Percentiles rank a stretch among this genome's conserved stretches.
Conservation (phyloP, 2,329 filamentous ascomycete genomes). For the Colletotrichum lindemuthianum region DNA sequence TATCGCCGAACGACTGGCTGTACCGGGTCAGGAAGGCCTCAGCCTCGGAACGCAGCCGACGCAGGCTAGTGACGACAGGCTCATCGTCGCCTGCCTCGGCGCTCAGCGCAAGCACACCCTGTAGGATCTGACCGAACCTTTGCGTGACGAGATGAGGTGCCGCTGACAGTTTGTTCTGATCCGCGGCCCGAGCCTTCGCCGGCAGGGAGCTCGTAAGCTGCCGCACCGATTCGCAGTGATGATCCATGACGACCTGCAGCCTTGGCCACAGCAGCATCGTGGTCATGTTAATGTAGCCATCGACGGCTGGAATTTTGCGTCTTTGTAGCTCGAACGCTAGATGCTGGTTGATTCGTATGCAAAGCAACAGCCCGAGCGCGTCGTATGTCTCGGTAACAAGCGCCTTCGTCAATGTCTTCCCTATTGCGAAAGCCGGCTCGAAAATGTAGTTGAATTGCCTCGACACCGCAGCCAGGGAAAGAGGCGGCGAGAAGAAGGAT, state of each 20-base stretch:
- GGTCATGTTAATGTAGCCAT: slow-evolving; percentile 92
- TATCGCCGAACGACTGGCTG: slow-evolving; percentile 79
- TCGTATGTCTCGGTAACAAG: slow-evolving; percentile 83
- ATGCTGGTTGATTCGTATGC: slow-evolving; percentile 91
- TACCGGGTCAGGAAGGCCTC: slow-evolving; percentile 84
- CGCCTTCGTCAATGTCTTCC: slow-evolving; percentile 78
- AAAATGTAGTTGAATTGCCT: slow-evolving; percentile 90
- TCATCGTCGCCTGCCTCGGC: slow-evolving; percentile 95
- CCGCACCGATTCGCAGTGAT: slow-evolving; percentile 88
- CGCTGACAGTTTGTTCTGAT: slow-evolving; percentile 71
- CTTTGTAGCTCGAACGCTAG: slow-evolving; percentile 94
- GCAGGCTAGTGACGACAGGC: slow-evolving; percentile 84
- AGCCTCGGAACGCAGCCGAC: slow-evolving; percentile 80
- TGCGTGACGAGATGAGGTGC: slow-evolving; percentile 94
- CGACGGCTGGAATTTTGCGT: slow-evolving; percentile 86
- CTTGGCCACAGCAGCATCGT: slow-evolving; percentile 97
- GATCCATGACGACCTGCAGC: slow-evolving; percentile 92
- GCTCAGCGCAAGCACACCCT: slow-evolving; percentile 84
- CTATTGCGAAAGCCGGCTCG: slow-evolving; percentile 87
- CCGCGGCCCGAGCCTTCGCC: slow-evolving; percentile 52
- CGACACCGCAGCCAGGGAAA: slow-evolving; percentile 80
- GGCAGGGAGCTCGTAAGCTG: slow-evolving; percentile 65
- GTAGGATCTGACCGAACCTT: slow-evolving; percentile 91
- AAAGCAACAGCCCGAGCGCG: slow-evolving; percentile 87
- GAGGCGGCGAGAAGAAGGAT: slow-evolving; percentile 84